Percentiles rank a stretch among this genome's conserved stretches.
These are phyloP conservation scores for Hypoxylon intermedium DNA, from an alignment of 495 filamentous ascomycete genomes.

Conservation along the genomic window DNA sequence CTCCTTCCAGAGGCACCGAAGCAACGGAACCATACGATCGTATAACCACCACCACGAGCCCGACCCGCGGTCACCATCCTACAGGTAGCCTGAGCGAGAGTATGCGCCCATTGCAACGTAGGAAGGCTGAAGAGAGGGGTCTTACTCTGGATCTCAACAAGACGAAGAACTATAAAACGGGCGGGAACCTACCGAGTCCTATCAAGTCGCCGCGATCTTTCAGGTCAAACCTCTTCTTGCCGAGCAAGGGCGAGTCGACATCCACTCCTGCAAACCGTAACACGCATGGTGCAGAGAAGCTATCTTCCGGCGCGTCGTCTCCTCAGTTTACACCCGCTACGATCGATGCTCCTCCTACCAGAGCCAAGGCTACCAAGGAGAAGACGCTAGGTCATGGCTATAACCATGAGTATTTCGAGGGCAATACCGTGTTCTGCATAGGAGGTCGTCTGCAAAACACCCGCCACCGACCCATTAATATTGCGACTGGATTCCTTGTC, in stretches of 20 bases:
- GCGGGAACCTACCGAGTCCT: slow-evolving; percentile 57
- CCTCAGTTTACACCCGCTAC: slow-evolving; percentile 59
- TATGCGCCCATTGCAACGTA: slow-evolving; percentile 71
- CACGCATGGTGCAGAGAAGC: slow-evolving; percentile 72
- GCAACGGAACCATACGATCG: slow-evolving; percentile 71
- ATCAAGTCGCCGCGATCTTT: slow-evolving; percentile 78
- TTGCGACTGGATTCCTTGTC: slow-evolving; percentile 81
- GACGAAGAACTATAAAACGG: slow-evolving; percentile 53
- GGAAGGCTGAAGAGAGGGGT: slow-evolving; percentile 57
- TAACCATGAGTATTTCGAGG: slow-evolving; percentile 90
- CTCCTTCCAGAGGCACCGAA: slow-evolving; percentile 80
- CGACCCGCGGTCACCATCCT: slow-evolving; percentile 67
- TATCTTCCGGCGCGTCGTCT: slow-evolving; percentile 78
- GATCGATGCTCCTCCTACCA: slow-evolving; percentile 34
- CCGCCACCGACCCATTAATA: slow-evolving; percentile 86
- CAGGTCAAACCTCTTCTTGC: slow-evolving; percentile 69
- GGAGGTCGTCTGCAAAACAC: slow-evolving; percentile 89
- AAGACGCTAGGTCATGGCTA: slow-evolving; percentile 60
- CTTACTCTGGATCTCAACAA: slow-evolving; percentile 65
- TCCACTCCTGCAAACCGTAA: slow-evolving; percentile 58
- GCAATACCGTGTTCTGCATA: slow-evolving; percentile 88
- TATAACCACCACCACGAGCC: slow-evolving; percentile 76
- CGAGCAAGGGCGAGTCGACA: slow-evolving; percentile 53
- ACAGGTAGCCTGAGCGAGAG: slow-evolving; percentile 76
- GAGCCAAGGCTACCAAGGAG: slow-evolving; percentile 35